A percentile compares a stretch with the other conserved stretches of the same genome.
Evolutionary conservation across 2,329 filamentous ascomycete species (phyloP).

Genomic region (Penicillium polonicum): DNA sequence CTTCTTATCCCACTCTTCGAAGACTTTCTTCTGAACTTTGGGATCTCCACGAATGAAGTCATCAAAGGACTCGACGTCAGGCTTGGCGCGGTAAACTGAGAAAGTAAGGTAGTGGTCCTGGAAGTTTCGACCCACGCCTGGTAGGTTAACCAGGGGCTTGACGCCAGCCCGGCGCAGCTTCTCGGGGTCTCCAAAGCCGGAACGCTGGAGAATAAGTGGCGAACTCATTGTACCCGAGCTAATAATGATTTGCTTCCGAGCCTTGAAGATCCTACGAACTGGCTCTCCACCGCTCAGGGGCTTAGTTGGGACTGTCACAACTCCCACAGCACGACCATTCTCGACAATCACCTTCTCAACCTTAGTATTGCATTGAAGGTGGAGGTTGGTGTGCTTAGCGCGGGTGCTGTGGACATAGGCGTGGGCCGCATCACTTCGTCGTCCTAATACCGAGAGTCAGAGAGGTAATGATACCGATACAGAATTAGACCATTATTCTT

Average conservation of each 20-base stretch:
- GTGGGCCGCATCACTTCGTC: constrained; percentile 73
- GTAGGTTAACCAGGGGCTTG: constrained; percentile 67
- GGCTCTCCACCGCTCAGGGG: constrained; percentile 57
- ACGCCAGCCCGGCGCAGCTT: constrained; percentile 69
- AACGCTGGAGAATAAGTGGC: constrained; percentile 72
- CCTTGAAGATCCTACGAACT: constrained; percentile 60
- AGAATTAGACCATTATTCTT: constrained; percentile 22
- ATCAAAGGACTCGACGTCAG: constrained; percentile 74
- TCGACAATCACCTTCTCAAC: constrained; percentile 75
- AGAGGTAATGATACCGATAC: not conserved
- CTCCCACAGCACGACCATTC: constrained; percentile 68
- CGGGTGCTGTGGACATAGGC: constrained; percentile 76
- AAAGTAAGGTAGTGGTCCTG: constrained; percentile 75
- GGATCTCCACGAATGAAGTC: constrained; percentile 75
- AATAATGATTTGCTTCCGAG: constrained; percentile 72
- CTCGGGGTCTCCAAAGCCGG: constrained; percentile 69
- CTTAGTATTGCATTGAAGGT: constrained; percentile 73
- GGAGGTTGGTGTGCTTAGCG: constrained; percentile 67
- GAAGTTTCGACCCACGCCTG: constrained; percentile 73
- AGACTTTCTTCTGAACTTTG: constrained; percentile 69
- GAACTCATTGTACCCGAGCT: constrained; percentile 72
- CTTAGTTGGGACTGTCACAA: constrained; percentile 70
- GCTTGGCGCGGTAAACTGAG: constrained; percentile 69
- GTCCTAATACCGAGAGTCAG: constrained; percentile 54
- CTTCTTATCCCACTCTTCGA: constrained; percentile 74